Base-by-base conservation (phyloP, 768 basidiomycete species). In the Polyporus arcularius region DNA sequence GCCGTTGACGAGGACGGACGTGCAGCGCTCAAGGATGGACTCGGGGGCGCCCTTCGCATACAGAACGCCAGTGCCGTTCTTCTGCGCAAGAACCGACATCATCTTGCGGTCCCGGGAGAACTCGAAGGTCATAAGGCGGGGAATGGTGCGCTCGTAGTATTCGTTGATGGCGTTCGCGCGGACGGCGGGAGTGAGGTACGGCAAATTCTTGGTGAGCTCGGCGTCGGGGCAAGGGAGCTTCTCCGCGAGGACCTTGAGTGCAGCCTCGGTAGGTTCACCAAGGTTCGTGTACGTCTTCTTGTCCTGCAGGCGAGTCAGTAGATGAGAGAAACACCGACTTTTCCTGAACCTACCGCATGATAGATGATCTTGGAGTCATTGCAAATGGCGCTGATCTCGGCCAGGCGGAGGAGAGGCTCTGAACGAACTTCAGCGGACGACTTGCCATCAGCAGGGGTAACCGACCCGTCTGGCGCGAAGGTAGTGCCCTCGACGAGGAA, bases 61-160 rank as follows among this genome's bases (percentile, higher is more conserved):
- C 5, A 98, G 80, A 8, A 90, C 83, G n/a, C 92, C 91, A 4
- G 74, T 75, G 1, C 82, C 83, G 58, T 86, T 84, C 57, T 86
- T 80, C 61, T 78, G 83, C 41, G 93, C 91, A 53, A 98, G 85
- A 53, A 98, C 96, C 21, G 96, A 97, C 96, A 98, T 98, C 87
- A 96, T 96, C 78, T 98, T 99, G 71, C 96, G 90, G 75, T 98
- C 96, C 18, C 96, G 88, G 21, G 95, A 93, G 76, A 99, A 98
- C 74, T 99, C 96, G 74, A 99, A 96, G 8, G 96, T 99, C 67
- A 97, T 78, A 14, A 97, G 82, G 59, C 95, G 88, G 16, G 86
- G 80, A 70, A 93, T 88, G 15, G 77, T 79, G 54, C 79, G 78
- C 65, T 94, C 93, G 73, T 93, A 88, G 74, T 86, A 81, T 39